A percentile compares a stretch with the other conserved stretches of the same genome.
These are phyloP conservation scores for Xylaria telfairii DNA, from an alignment of 495 filamentous ascomycete species.

Conservation along the genomic window DNA sequence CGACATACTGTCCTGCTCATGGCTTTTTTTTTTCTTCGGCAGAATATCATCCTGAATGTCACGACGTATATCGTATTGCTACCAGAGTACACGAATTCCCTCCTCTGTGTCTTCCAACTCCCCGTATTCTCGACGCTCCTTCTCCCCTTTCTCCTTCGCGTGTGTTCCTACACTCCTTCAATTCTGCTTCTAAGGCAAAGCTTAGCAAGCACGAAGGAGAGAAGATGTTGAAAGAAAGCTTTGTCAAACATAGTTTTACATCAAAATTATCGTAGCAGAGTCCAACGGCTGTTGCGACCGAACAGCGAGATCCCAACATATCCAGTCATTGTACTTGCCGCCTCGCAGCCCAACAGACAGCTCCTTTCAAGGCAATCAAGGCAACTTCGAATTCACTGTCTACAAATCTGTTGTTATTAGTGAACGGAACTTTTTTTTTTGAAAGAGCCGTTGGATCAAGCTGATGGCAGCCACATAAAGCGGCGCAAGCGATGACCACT, in stretches of 20 bases:
- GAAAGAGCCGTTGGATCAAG: background rate
- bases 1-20: too few species aligned
- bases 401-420: background rate
- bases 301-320: conserved; percentile 2
- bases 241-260: background rate
- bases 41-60: background rate
- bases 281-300: background rate
- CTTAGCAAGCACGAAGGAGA: background rate
- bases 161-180: background rate
- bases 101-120: background rate
- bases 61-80: background rate
- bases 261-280: conserved; percentile 7
- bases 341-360: background rate
- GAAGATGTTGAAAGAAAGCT: background rate
- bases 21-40: background rate
- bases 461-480: background rate
- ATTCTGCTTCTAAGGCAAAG: background rate
- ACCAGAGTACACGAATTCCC: background rate
- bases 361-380: background rate
- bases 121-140: background rate
- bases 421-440: too few species aligned
- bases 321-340: background rate
- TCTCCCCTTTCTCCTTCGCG: background rate
- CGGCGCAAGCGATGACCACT: background rate
- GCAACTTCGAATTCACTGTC: background rate